Evolutionary conservation across 2,329 filamentous ascomycete species (phyloP).

Genomic region (Colletotrichum lindemuthianum): DNA sequence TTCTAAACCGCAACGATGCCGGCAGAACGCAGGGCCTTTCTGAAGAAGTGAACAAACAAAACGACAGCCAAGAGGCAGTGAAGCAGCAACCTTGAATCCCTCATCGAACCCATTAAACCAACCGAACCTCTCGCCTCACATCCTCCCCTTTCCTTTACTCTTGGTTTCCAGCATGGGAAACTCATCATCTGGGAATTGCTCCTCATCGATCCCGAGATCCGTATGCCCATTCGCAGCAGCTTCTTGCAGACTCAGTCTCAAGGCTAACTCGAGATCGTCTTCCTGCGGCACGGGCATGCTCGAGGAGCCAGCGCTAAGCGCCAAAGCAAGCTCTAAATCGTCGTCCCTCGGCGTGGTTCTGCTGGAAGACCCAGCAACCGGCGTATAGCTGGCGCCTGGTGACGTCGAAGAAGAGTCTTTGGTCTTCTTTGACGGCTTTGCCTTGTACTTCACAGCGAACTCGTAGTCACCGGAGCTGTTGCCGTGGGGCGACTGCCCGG

Average conservation of each 20-base stretch:
- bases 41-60: neutral
- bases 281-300: constrained; percentile 59
- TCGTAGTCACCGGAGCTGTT: constrained; percentile 61
- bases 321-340: constrained; percentile 69
- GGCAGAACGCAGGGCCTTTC: too few relatives aligned
- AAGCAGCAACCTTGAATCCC: too few relatives aligned
- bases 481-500: constrained; percentile 55
- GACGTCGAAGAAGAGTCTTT: constrained; percentile 50
- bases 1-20: too few relatives aligned
- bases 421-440: constrained; percentile 51
- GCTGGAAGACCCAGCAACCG: constrained; percentile 36
- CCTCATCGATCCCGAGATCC: constrained; percentile 41
- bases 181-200: constrained; percentile 44
- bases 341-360: constrained; percentile 52
- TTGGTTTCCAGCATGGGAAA: constrained; percentile 53
- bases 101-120: too few relatives aligned
- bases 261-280: constrained; percentile 68
- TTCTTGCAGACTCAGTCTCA: constrained; percentile 58
- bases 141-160: constrained; percentile 57
- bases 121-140: constrained; percentile 5
- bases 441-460: constrained; percentile 60
- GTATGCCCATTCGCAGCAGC: constrained; percentile 41
- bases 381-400: constrained; percentile 49
- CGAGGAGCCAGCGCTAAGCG: constrained; percentile 64
- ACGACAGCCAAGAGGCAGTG: neutral